A percentile compares a stretch with the other conserved stretches of the same genome.
Evolutionary conservation across 2,329 filamentous ascomycete genomes (phyloP).

Genomic region (Phaeosphaeriaceae sp.): DNA sequence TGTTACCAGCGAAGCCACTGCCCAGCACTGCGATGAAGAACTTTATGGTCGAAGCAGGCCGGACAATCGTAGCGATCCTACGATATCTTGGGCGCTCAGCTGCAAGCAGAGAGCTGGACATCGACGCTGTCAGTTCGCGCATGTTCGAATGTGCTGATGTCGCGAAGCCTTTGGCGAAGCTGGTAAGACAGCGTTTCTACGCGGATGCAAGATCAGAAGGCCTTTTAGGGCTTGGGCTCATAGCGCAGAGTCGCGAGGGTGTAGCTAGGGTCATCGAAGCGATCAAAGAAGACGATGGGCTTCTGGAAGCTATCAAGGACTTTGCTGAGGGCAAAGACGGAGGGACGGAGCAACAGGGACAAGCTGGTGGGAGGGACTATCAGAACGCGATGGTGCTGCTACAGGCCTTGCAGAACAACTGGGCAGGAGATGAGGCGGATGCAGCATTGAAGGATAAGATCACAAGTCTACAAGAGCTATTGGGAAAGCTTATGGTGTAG

Average conservation of each 20-base stretch:
- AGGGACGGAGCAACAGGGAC: conserved; percentile 27
- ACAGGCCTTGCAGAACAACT: conserved; percentile 43
- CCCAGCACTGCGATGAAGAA: conserved; percentile 50
- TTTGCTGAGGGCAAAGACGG: conserved; percentile 38
- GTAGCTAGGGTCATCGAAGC: conserved; percentile 37
- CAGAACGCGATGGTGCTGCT: conserved; percentile 47
- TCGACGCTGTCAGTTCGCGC: conserved; percentile 29
- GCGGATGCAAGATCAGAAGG: conserved; percentile 47
- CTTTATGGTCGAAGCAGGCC: conserved; percentile 44
- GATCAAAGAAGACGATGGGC: conserved; percentile 33
- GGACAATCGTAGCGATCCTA: conserved; percentile 35
- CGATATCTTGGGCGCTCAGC: conserved; percentile 26
- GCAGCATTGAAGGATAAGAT: conserved; percentile 30
- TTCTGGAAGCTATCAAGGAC: conserved; percentile 45
- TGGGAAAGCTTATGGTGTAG: conserved; percentile 33
- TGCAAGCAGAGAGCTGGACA: conserved; percentile 24
- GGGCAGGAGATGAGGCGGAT: conserved; percentile 38
- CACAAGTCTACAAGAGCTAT: conserved; percentile 27
- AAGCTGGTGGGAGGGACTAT: conserved; percentile 38
- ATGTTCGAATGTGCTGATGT: conserved; percentile 39
- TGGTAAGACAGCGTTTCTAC: conserved; percentile 46
- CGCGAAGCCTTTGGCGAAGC: conserved; percentile 40
- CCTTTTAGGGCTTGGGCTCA: conserved; percentile 43
- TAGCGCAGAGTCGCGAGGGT: conserved; percentile 41
- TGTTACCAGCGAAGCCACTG: conserved; percentile 38